Conservation (phyloP, 2,329 filamentous ascomycete genomes). For the Hypoxylon sp. region DNA sequence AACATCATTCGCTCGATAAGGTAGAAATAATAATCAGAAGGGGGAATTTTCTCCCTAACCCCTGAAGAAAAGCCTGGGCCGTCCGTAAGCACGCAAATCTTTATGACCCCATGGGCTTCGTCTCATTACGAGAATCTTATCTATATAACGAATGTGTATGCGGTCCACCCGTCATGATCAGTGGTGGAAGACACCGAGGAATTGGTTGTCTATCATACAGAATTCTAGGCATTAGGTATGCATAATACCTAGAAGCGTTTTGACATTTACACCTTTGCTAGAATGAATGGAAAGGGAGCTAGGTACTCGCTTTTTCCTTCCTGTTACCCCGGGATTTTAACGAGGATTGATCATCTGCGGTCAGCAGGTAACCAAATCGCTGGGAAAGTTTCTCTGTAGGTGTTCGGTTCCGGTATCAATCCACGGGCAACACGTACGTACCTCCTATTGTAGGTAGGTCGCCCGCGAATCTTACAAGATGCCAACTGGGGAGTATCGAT, state of each 20-base stretch:
- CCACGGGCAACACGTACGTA: slow-evolving; percentile 13
- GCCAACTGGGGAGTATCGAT: slow-evolving; percentile 31
- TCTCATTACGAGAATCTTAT: slow-evolving; percentile 21
- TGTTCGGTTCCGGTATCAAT: slow-evolving; percentile 19
- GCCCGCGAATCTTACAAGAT: slow-evolving; percentile 13
- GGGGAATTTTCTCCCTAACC: background rate
- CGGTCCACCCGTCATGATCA: slow-evolving; percentile 22
- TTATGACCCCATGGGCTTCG: slow-evolving; percentile 17
- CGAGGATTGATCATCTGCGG: slow-evolving; percentile 32
- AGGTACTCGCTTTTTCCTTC: slow-evolving; percentile 12
- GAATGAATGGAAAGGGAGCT: slow-evolving; percentile 4
- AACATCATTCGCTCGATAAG: background rate
- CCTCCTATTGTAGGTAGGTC: slow-evolving; percentile 16
- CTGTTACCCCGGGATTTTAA: slow-evolving; percentile 2
- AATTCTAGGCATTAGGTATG: background rate
- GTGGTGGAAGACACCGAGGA: slow-evolving; percentile 24
- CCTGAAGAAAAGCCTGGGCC: slow-evolving; percentile 32
- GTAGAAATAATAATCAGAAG: slow-evolving; percentile 7
- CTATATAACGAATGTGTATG: slow-evolving; percentile 16
- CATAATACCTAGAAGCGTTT: slow-evolving; percentile 11
- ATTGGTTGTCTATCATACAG: slow-evolving; percentile 5
- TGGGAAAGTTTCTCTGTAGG: slow-evolving; percentile 21
- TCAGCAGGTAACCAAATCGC: slow-evolving; percentile 30
- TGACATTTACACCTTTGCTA: slow-evolving; percentile 11
- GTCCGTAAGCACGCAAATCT: slow-evolving; percentile 24